Evolutionary conservation across 176 grass and related monocot genomes (phyloP).

Genomic region (Saccharum spontaneum): DNA sequence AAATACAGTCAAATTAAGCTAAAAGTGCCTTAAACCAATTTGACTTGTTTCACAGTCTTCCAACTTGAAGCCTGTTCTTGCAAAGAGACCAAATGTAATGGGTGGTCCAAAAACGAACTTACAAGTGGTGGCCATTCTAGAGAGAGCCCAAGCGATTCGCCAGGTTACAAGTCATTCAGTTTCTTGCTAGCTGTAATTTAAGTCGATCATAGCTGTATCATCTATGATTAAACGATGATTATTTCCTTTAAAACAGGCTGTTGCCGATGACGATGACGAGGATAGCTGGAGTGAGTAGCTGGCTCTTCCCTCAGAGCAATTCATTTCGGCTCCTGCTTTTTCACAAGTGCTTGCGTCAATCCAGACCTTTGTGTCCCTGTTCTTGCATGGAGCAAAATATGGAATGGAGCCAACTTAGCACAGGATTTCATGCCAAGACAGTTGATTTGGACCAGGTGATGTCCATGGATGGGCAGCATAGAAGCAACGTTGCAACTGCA

Average conservation of each 20-base stretch:
- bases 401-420: neutral
- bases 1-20: constrained; percentile 6
- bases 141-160: constrained; percentile 93
- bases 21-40: neutral
- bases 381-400: constrained; percentile 32
- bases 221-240: neutral
- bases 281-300: constrained; percentile 88
- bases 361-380: constrained; percentile 15
- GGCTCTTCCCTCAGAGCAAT: constrained; percentile 36
- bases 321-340: neutral
- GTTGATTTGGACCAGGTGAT: neutral
- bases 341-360: neutral
- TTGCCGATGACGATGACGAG: constrained; percentile 74
- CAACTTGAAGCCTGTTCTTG: constrained; percentile 72
- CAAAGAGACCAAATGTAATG: constrained; percentile 73
- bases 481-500: neutral
- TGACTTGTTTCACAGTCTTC: constrained; percentile 61
- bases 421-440: neutral
- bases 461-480: neutral
- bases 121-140: constrained; percentile 85
- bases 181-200: constrained; percentile 7
- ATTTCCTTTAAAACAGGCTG: constrained; percentile 53
- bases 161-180: constrained; percentile 50
- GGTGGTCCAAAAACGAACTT: constrained; percentile 72
- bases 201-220: constrained; percentile 1